These are phyloP conservation scores for Striga hermonthica DNA, from an alignment of 305 asterid species.

Conservation along the genomic window DNA sequence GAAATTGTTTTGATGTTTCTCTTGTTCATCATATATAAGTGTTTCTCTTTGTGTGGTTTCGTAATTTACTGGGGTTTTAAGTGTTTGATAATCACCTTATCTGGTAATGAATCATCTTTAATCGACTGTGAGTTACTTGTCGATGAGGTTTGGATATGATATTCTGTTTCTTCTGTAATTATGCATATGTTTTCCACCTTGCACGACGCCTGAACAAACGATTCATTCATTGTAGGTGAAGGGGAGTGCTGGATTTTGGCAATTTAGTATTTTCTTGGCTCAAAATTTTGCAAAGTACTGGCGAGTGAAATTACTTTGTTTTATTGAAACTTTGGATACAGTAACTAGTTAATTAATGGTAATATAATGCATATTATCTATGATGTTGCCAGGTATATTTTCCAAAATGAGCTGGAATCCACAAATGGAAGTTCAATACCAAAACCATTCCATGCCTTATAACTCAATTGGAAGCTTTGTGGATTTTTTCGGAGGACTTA, in stretches of 20 bases:
- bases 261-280: conserved; percentile 10
- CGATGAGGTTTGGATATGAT: no score
- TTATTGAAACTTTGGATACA: conserved; percentile 4
- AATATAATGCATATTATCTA: conserved; percentile 21
- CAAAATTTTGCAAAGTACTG: neutral
- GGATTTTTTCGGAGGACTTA: conserved; percentile 84
- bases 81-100: no score
- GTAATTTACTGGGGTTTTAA: no score
- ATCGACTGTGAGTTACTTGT: neutral
- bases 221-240: conserved; percentile 35
- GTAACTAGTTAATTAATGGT: neutral
- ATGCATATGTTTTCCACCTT: neutral
- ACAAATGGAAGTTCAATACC: conserved; percentile 59
- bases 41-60: neutral
- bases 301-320: conserved; percentile 20
- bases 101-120: neutral
- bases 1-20: neutral
- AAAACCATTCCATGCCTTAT: conserved; percentile 68
- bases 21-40: conserved; percentile 6
- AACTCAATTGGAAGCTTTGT: conserved; percentile 81
- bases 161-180: neutral
- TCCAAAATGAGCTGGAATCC: conserved; percentile 73
- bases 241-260: conserved; percentile 26
- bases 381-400: conserved; percentile 26
- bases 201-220: neutral